Base-by-base conservation (phyloP, 2,329 filamentous ascomycete genomes). In the Gaeumannomyces sp. region DNA sequence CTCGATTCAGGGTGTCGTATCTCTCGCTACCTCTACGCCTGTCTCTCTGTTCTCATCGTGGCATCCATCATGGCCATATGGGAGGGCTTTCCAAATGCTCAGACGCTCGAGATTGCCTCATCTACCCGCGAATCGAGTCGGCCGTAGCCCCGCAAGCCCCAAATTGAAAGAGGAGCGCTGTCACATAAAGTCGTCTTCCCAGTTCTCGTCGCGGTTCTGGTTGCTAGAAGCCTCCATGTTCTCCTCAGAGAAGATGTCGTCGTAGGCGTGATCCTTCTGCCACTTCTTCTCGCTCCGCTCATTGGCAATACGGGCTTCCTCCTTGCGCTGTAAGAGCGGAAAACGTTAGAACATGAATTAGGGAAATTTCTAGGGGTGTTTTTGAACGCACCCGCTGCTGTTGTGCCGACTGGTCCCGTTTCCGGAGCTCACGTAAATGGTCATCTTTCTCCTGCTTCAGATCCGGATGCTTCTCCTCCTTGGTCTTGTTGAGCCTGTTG, bases 401-500 rank as follows among this genome's bases (percentile, higher is more conserved):
- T 70, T 80, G 79, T 1, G 82, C 80, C 19, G 85, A 84, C 72
- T 89, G 85, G 63, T 97, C 92, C 66, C 81, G 83, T 74, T 87
- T 89, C 68, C 92, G 83, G 70, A 94, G 79, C 77, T 90, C 87
- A 70, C 86, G 87, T 66, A 89, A 77, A 58, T 86, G 85, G 62
- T 92, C 90, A 64, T 96, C 93, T 74, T 89, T 91, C 79, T 97
- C 93, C 73, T 89, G 86, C 66, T 84, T 82, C 16, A 99, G 79
- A 73, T 98, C 92, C 0, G 94, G 93, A 74, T 89, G 92, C 76
- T 89, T 91, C 79, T 98, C 94, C 45, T 91, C 86, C 70, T 90
- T 92, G 50, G 95, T 99, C 83, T 98, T 99, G 81, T 97, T 98
- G 69, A 99, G 85, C n/a, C 95, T 88, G 79, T 99, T 99, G 79